Conservation (phyloP, 345 rosid species). For the Erodium maritimum region DNA sequence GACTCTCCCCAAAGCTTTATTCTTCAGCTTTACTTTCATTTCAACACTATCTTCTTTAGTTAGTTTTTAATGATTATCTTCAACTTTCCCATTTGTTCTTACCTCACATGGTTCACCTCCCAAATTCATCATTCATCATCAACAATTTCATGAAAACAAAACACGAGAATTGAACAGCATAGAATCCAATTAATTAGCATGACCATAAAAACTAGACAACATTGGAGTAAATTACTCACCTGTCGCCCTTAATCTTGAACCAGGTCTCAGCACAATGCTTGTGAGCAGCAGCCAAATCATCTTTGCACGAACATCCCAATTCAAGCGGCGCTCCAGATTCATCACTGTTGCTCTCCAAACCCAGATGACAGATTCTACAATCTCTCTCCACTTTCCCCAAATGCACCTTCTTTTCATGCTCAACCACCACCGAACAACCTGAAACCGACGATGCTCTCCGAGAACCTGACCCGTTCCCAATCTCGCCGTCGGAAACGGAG, state of each 20-base stretch:
- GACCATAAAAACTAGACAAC: not conserved
- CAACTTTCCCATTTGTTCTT: no score
- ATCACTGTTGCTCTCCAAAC: conserved; percentile 49
- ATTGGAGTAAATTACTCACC: conserved; percentile 27
- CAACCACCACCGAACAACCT: conserved; percentile 43
- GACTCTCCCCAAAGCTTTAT: no score
- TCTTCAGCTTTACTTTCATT: no score
- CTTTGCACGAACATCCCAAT: conserved; percentile 87
- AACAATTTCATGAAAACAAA: no score
- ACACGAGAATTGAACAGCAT: no score
- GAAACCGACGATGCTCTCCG: conserved; percentile 54
- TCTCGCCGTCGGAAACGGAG: conserved; percentile 42
- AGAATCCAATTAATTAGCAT: no score
- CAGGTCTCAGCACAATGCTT: conserved; percentile 91
- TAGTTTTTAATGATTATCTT: no score
- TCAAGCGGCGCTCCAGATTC: conserved; percentile 59
- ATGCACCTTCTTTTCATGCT: conserved; percentile 19
- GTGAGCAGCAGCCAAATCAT: conserved; percentile 90
- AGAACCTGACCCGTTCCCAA: conserved; percentile 15
- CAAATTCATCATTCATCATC: no score
- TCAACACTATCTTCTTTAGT: no score
- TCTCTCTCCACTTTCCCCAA: conserved; percentile 37
- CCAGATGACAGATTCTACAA: conserved; percentile 91
- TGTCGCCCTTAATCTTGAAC: conserved; percentile 95
- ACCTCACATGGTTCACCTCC: no score